Percentiles rank a stretch among this genome's conserved stretches.
Conservation (phyloP, 345 rosid genomes). For the Eutrema yunnanense region DNA sequence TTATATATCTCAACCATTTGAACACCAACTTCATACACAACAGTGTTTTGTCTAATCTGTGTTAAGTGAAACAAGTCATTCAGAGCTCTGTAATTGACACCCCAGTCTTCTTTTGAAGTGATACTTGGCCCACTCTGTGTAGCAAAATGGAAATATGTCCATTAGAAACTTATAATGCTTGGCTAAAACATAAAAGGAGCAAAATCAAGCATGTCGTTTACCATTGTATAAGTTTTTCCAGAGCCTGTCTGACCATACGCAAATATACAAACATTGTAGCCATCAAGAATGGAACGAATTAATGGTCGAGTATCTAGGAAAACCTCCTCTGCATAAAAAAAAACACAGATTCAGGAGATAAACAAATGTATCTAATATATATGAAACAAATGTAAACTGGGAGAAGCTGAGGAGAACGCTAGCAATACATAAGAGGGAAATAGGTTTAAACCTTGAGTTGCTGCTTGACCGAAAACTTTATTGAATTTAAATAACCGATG, state of each 20-base stretch:
- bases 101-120: conserved; percentile 85
- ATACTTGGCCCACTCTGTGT: conserved; percentile 82
- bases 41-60: conserved; percentile 56
- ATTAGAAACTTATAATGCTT: conserved; percentile 2
- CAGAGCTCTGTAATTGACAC: conserved; percentile 88
- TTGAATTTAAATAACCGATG: conserved; percentile 82
- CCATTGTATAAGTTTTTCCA: conserved; percentile 99
- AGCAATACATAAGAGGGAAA: not conserved
- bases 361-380: not conserved
- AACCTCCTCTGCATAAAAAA: conserved; percentile 62
- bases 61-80: conserved; percentile 91
- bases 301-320: conserved; percentile 85
- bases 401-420: not conserved
- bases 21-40: conserved; percentile 82
- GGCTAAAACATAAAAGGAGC: not conserved
- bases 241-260: conserved; percentile 99
- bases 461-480: conserved; percentile 75
- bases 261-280: conserved; percentile 92
- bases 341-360: not conserved
- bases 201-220: conserved; percentile 20
- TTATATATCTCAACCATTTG: conserved; percentile 99
- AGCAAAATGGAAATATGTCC: conserved; percentile 8
- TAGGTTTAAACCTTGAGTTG: conserved; percentile 65
- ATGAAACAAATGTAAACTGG: not conserved
- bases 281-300: conserved; percentile 93